Base-by-base conservation (phyloP, 2,329 filamentous ascomycete species). In the Diaporthe australafricana region DNA sequence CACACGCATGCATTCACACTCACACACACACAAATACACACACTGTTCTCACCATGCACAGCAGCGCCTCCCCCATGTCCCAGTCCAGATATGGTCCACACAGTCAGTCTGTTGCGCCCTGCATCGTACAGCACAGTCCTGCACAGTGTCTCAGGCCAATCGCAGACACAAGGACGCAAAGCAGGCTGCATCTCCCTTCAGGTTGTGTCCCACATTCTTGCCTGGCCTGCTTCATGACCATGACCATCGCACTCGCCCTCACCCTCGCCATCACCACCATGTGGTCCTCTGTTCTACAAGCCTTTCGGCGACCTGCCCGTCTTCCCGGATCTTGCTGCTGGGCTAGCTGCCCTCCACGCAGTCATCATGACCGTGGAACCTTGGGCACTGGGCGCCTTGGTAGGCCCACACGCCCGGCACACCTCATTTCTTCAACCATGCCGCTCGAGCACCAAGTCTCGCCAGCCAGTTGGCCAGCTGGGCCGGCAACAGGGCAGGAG, bases 131-230 rank as follows among this genome's bases (percentile, higher is more conserved):
- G 65, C 22, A 32, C 40, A 67, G 71, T 71, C 56, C 55, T 57
- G 68, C 72, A 71, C 72, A 71, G 69, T 73, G 65, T 69, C 27
- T 60, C 42, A 55, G 11, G 25, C 40, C 55, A 68, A 40, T 71
- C 62, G 56, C 35, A 48, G 30, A n/a, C 40, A 25, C 68, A 53
- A 57, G 69, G 71, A 48, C 71, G 56, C 62, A 65, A n/a, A 73
- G 55, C 63, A 32, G 47, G 40, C 60, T 68, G 63, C 68, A 60
- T 35, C 69, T 60, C 40, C 53, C 42, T 55, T 22, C 16, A 30
- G 45, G 48, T 47, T 65, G 55, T 57, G 45, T 42, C 22, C 62
- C 30, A 53, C 50, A 35, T n/a, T 32, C 20, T 50, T 52, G 50
- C 63, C 42, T 50, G 45, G 45, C 55, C 69, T 48, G 53, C 56